Conservation (phyloP, 2,329 filamentous ascomycete genomes). For the Colletotrichum tanaceti region DNA sequence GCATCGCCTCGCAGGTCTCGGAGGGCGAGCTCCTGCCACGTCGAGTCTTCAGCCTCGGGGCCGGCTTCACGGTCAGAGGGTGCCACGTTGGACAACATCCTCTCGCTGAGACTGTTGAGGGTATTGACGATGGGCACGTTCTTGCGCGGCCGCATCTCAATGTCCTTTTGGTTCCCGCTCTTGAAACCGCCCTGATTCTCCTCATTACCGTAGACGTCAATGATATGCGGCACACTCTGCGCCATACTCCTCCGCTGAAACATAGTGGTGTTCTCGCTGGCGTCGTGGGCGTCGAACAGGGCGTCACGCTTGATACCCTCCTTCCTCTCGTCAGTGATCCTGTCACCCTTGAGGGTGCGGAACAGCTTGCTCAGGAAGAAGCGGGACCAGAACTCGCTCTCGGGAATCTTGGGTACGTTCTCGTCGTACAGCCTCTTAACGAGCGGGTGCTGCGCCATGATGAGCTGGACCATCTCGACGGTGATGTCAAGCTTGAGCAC, state of each 20-base stretch:
- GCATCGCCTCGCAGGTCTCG: slow-evolving; percentile 82
- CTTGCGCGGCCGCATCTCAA: slow-evolving; percentile 85
- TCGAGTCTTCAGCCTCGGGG: slow-evolving; percentile 76
- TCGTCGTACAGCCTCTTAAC: slow-evolving; percentile 93
- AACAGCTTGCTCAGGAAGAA: slow-evolving; percentile 94
- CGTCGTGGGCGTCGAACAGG: slow-evolving; percentile 87
- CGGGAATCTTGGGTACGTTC: slow-evolving; percentile 83
- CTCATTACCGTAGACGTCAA: slow-evolving; percentile 94
- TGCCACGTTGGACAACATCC: slow-evolving; percentile 88
- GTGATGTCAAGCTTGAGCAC: slow-evolving; percentile 85
- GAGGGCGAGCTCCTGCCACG: slow-evolving; percentile 79
- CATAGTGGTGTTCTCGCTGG: slow-evolving; percentile 71
- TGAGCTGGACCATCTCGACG: slow-evolving; percentile 91
- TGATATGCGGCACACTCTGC: slow-evolving; percentile 83
- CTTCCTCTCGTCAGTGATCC: slow-evolving; percentile 80
- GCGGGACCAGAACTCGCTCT: slow-evolving; percentile 88
- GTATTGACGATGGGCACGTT: slow-evolving; percentile 91
- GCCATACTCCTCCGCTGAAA: slow-evolving; percentile 67
- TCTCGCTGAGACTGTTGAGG: slow-evolving; percentile 90
- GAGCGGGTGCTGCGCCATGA: slow-evolving; percentile 92
- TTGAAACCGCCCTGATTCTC: slow-evolving; percentile 89
- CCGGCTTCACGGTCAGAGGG: slow-evolving; percentile 78
- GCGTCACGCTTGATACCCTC: slow-evolving; percentile 66
- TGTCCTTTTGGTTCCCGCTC: slow-evolving; percentile 85
- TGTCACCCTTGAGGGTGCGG: slow-evolving; percentile 92